A percentile compares a stretch with the other conserved stretches of the same genome.
Conservation (phyloP, 768 basidiomycete genomes). For the Dacryopinax spathularia region DNA sequence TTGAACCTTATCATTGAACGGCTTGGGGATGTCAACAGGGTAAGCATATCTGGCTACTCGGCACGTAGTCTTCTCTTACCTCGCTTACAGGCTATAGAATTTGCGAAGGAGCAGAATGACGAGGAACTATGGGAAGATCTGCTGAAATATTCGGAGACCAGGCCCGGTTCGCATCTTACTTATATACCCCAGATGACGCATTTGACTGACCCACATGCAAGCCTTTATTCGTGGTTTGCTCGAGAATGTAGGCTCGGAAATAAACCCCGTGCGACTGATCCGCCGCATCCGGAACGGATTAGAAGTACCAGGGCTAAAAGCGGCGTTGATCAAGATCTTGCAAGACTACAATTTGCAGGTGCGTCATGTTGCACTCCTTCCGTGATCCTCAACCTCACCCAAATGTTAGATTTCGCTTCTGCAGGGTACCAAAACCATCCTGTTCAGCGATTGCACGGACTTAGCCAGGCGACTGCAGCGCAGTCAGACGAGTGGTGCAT, state of each 20-base stretch:
- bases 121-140: constrained; percentile 98
- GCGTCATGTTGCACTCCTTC: constrained; percentile 6
- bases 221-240: constrained; percentile 89
- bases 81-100: constrained; percentile 70
- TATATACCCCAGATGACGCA: neutral
- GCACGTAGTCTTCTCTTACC: neutral
- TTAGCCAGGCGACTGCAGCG: constrained; percentile 53
- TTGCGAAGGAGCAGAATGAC: constrained; percentile 92
- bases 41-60: constrained; percentile 22
- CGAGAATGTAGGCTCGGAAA: constrained; percentile 92
- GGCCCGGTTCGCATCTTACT: constrained; percentile 48
- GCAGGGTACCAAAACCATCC: constrained; percentile 79
- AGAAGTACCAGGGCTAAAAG: constrained; percentile 89
- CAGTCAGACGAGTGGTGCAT: constrained; percentile 69
- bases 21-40: constrained; percentile 80
- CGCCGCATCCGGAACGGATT: constrained; percentile 90
- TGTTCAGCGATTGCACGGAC: constrained; percentile 67
- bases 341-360: constrained; percentile 84
- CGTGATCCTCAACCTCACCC: neutral
- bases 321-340: constrained; percentile 88
- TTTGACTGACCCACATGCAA: constrained; percentile 20
- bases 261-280: constrained; percentile 87
- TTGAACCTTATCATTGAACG: constrained; percentile 89
- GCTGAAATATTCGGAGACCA: constrained; percentile 81
- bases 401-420: constrained; percentile 56